Evolutionary conservation across 441 rosid species (phyloP).

Genomic region (Populus hybrid): DNA sequence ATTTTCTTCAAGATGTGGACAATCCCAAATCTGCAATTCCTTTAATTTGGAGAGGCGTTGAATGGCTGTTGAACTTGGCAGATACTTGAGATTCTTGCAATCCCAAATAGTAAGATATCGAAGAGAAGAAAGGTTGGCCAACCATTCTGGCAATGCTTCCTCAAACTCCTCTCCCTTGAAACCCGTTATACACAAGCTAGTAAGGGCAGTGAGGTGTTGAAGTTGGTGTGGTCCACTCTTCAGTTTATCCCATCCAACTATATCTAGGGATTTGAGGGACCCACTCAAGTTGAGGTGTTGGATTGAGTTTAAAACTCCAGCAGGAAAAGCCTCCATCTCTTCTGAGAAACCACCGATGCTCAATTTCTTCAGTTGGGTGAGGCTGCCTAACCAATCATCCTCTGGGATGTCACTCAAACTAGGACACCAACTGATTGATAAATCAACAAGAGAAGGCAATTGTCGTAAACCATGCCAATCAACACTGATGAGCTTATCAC

Average conservation of each 20-base stretch:
- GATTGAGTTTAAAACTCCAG: too few species aligned
- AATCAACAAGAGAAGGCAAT: neutral
- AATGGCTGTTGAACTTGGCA: too few species aligned
- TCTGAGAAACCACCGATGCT: constrained; percentile 10
- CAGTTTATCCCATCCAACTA: constrained; percentile 14
- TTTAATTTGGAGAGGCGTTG: too few species aligned
- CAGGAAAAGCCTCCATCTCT: too few species aligned
- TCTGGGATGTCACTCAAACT: neutral
- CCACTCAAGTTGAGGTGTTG: too few species aligned
- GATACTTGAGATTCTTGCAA: constrained; percentile 2
- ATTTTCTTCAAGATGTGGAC: too few species aligned
- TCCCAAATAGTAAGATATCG: neutral
- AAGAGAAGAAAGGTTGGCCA: constrained; percentile 20
- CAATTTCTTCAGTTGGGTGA: constrained; percentile 12
- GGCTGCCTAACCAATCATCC: neutral
- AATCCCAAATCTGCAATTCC: fast-evolving
- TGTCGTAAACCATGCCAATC: neutral
- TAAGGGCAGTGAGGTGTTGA: constrained; percentile 18
- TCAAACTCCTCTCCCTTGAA: neutral
- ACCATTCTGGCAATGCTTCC: constrained; percentile 15
- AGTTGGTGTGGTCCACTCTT: constrained; percentile 17
- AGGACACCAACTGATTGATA: neutral
- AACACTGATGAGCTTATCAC: neutral
- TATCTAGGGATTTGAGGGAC: neutral
- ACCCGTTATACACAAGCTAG: neutral